Percentiles rank a stretch among this genome's conserved stretches.
Conservation (phyloP, 2,329 filamentous ascomycete species). For the Stachybotrys chartarum region DNA sequence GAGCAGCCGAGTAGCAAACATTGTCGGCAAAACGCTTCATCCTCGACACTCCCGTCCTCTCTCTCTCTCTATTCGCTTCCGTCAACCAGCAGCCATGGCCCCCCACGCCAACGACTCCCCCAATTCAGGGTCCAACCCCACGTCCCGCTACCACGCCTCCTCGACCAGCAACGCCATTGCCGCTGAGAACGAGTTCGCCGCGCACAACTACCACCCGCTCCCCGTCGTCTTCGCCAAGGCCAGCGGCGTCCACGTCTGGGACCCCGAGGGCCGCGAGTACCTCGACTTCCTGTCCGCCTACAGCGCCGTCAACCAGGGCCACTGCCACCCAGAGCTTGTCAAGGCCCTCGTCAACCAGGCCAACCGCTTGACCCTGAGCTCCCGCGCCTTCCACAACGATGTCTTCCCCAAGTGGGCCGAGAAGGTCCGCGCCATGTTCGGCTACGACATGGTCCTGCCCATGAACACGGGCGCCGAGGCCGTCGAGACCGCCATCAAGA, state of each 20-base stretch:
- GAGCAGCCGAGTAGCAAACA: background rate
- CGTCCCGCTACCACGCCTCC: slow-evolving; percentile 58
- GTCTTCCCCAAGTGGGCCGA: slow-evolving; percentile 95
- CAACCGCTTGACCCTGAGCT: slow-evolving; percentile 81
- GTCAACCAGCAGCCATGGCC: slow-evolving; percentile 38
- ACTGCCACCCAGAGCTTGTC: slow-evolving; percentile 94
- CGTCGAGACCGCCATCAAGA: slow-evolving; percentile 92
- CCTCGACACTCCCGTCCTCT: background rate
- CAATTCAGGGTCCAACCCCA: slow-evolving; percentile 19
- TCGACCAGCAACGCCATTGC: slow-evolving; percentile 76
- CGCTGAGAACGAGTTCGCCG: slow-evolving; percentile 75
- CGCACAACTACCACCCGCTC: slow-evolving; percentile 98
- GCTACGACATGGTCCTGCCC: slow-evolving; percentile 94
- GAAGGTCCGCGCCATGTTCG: slow-evolving; percentile 82
- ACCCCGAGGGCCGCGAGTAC: slow-evolving; percentile 92
- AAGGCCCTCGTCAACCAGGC: slow-evolving; percentile 88
- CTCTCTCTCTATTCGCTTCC: background rate
- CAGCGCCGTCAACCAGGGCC: slow-evolving; percentile 95
- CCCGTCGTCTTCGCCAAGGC: slow-evolving; percentile 89
- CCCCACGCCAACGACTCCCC: slow-evolving; percentile 45
- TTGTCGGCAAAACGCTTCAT: background rate
- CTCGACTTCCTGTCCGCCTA: slow-evolving; percentile 98
- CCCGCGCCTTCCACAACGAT: slow-evolving; percentile 95
- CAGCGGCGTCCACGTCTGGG: slow-evolving; percentile 85
- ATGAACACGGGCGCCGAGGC: slow-evolving; percentile 98